A percentile compares a stretch with the other conserved stretches of the same genome.
Evolutionary conservation across 2,329 filamentous ascomycete species (phyloP).

Genomic region (Ophiobolus disseminans): DNA sequence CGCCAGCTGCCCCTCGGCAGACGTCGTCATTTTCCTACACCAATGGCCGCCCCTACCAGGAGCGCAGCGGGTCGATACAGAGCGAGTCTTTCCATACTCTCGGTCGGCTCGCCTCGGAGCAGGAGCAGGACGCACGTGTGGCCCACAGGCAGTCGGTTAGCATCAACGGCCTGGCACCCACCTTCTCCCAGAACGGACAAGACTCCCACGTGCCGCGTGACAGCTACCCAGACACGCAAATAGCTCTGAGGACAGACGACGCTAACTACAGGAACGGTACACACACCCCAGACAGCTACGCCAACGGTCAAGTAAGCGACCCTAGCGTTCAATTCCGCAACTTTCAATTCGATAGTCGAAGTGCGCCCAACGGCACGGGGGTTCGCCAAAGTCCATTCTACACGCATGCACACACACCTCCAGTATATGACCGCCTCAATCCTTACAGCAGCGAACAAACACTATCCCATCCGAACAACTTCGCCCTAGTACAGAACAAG

Average conservation of each 20-base stretch:
- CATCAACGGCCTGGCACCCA: conserved; percentile 31
- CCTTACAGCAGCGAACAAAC: conserved; percentile 53
- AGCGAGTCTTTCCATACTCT: conserved; percentile 49
- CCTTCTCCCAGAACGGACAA: conserved; percentile 30
- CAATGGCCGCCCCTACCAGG: conserved; percentile 48
- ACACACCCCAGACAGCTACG: conserved; percentile 47
- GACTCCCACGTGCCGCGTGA: conserved; percentile 34
- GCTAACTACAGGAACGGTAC: conserved; percentile 30
- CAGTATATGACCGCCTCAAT: conserved; percentile 52
- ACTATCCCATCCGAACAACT: conserved; percentile 53
- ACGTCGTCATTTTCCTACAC: conserved; percentile 59
- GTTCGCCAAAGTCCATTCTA: conserved; percentile 58
- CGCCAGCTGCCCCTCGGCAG: conserved; percentile 52
- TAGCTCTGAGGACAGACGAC: conserved; percentile 27
- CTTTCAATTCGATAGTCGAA: conserved; percentile 52
- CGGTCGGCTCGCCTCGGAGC: conserved; percentile 43
- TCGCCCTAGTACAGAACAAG: conserved; percentile 57
- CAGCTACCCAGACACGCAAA: conserved; percentile 32
- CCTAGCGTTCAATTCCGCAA: conserved; percentile 48
- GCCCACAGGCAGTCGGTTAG: conserved; percentile 45
- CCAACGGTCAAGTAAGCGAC: conserved; percentile 38
- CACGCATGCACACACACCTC: conserved; percentile 54
- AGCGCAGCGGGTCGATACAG: conserved; percentile 49
- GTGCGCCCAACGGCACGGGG: conserved; percentile 51
- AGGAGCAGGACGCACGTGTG: conserved; percentile 43